Evolutionary conservation across 2,329 filamentous ascomycete genomes (phyloP).

Genomic region (Trichothecium roseum): DNA sequence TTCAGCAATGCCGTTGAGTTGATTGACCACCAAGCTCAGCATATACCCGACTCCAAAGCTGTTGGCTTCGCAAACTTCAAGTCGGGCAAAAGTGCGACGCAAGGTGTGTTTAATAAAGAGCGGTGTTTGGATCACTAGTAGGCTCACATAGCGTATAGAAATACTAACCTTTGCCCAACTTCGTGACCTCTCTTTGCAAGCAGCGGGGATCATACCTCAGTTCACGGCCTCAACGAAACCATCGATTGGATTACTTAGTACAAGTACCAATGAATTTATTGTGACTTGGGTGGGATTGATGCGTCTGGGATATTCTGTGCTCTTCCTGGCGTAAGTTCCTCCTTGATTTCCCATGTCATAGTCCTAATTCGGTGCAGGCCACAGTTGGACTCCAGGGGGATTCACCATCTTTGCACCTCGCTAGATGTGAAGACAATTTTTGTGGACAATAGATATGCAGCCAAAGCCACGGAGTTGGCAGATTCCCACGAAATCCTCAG

Average conservation of each 20-base stretch:
- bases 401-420: conserved; percentile 39
- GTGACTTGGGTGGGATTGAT: conserved; percentile 51
- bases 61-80: conserved; percentile 34
- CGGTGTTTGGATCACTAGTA: no score
- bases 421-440: conserved; percentile 33
- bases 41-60: conserved; percentile 28
- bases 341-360: no score
- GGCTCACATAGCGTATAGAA: neutral
- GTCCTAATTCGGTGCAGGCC: conserved; percentile 22
- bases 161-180: conserved; percentile 18
- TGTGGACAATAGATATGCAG: conserved; percentile 23
- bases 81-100: conserved; percentile 3
- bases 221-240: neutral
- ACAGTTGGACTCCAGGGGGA: conserved; percentile 31
- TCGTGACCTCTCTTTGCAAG: conserved; percentile 17
- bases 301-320: conserved; percentile 39
- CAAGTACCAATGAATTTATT: conserved; percentile 46
- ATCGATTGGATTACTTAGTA: conserved; percentile 39
- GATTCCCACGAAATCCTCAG: conserved; percentile 5
- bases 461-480: neutral
- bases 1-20: conserved; percentile 38
- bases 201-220: conserved; percentile 16
- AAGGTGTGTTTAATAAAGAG: no score
- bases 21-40: conserved; percentile 33
- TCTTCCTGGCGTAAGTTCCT: conserved; percentile 41